A percentile compares a stretch with the other conserved stretches of the same genome.
Evolutionary conservation across 345 rosid species (phyloP).

Genomic region (Psidium friedrichsthalianum): DNA sequence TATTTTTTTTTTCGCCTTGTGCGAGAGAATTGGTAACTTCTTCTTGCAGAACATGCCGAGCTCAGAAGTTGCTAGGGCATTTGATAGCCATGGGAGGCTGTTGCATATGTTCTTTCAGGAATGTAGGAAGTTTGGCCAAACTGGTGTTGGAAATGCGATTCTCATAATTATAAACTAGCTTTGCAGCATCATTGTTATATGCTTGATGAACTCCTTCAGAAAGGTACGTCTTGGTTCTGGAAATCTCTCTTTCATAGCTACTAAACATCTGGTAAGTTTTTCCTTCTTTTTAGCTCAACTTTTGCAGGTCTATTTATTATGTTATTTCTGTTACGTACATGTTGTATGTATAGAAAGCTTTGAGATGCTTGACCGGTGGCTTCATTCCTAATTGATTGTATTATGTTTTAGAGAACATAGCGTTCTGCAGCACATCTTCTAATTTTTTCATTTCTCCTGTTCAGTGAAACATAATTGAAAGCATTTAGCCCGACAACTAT

Average conservation of each 20-base stretch:
- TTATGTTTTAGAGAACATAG: neutral
- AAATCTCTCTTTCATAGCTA: constrained; percentile 81
- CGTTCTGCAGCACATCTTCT: neutral
- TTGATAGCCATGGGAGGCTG: constrained; percentile 77
- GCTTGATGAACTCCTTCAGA: constrained; percentile 77
- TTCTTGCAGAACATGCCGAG: constrained; percentile 57
- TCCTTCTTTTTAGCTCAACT: neutral
- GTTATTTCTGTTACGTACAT: neutral
- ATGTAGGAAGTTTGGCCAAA: constrained; percentile 74
- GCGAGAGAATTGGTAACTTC: neutral
- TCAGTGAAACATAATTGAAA: constrained; percentile 79
- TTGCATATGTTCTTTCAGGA: constrained; percentile 74
- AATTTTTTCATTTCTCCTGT: neutral
- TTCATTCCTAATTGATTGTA: neutral
- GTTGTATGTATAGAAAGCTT: neutral
- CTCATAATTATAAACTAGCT: constrained; percentile 72
- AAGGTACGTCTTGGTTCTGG: constrained; percentile 78
- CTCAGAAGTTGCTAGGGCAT: constrained; percentile 73
- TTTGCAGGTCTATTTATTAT: neutral
- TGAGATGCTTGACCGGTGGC: neutral
- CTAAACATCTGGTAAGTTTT: constrained; percentile 65
- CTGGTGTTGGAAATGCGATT: constrained; percentile 78
- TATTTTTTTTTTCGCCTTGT: neutral
- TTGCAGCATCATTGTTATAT: constrained; percentile 82
- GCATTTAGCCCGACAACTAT: constrained; percentile 88